These are phyloP conservation scores for Penstemon eatonii DNA, from an alignment of 257 asterid genomes.

Conservation along the genomic window DNA sequence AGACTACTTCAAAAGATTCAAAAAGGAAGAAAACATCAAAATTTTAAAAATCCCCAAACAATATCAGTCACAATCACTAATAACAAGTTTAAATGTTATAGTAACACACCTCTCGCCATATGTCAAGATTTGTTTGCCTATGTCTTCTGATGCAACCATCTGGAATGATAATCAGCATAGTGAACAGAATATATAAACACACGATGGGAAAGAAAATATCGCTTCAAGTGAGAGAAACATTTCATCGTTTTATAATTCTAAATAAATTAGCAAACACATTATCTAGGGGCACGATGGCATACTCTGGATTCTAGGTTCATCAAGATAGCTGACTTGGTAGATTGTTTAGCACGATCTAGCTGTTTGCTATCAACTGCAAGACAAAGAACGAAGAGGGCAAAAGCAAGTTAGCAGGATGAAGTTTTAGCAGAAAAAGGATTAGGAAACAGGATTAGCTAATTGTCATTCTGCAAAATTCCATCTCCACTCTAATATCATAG, in stretches of 20 bases:
- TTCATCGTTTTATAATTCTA: not conserved
- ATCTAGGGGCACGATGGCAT: slow-evolving; percentile 30
- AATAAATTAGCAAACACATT: slow-evolving; percentile 9
- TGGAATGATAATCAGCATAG: slow-evolving; percentile 37
- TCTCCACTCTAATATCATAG: too few species aligned
- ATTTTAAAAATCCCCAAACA: too few species aligned
- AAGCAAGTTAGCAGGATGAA: too few species aligned
- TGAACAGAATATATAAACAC: slow-evolving; percentile 18
- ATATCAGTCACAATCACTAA: too few species aligned
- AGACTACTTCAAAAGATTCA: too few species aligned
- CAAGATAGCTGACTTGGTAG: slow-evolving; percentile 84
- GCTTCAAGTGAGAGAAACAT: slow-evolving; percentile 5
- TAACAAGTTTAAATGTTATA: too few species aligned
- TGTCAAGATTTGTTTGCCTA: slow-evolving; percentile 74
- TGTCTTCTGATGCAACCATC: slow-evolving; percentile 84
- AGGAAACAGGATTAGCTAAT: slow-evolving; percentile 1
- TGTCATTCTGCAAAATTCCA: not conserved
- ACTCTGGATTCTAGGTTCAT: slow-evolving; percentile 98
- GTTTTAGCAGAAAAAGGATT: not conserved
- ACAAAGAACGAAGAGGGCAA: too few species aligned
- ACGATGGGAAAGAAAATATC: not conserved
- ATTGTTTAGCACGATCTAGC: slow-evolving; percentile 81
- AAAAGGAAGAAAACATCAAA: too few species aligned
- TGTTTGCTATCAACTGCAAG: slow-evolving; percentile 64
- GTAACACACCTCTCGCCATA: slow-evolving; percentile 66